phyloP scores from a whole-genome alignment of 345 rosid species.

The Populus deltoides region DNA sequence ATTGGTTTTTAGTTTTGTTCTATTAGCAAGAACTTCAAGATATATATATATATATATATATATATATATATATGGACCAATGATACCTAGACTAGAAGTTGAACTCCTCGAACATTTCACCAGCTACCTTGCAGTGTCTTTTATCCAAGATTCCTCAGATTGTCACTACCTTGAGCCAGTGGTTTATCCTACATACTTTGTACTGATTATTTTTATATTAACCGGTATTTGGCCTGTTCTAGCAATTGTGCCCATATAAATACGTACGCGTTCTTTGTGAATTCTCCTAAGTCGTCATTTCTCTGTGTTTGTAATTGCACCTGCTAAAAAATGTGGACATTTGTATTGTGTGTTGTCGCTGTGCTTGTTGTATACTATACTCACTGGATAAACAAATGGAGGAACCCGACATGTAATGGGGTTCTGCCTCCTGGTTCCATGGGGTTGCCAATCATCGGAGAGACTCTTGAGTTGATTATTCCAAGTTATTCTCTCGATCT shows the following conservation, averaged over 20 bases:
- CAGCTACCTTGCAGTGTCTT: neutral
- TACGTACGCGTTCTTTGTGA: neutral
- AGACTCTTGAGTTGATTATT: neutral
- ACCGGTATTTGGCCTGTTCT: neutral
- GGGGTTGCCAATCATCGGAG: slow-evolving; percentile 4
- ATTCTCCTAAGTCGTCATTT: neutral
- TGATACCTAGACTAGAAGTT: no score
- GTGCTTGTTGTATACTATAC: neutral
- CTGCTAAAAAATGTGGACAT: neutral
- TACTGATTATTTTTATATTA: neutral
- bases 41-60: no score
- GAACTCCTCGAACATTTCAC: neutral
- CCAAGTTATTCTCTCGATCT: slow-evolving; percentile 4
- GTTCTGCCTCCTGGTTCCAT: slow-evolving; percentile 10
- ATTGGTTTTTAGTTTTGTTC: neutral
- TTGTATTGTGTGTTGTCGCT: neutral
- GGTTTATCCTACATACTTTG: neutral
- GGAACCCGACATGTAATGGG: neutral
- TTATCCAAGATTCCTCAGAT: neutral
- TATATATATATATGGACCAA: neutral
- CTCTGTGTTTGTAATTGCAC: neutral
- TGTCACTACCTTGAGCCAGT: neutral
- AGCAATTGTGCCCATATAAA: neutral
- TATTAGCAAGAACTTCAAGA: neutral
- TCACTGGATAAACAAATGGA: slow-evolving; percentile 2